A percentile compares a stretch with the other conserved stretches of the same genome.
Evolutionary conservation across 2,329 filamentous ascomycete genomes (phyloP).

Genomic region (Raffaelea arxii): DNA sequence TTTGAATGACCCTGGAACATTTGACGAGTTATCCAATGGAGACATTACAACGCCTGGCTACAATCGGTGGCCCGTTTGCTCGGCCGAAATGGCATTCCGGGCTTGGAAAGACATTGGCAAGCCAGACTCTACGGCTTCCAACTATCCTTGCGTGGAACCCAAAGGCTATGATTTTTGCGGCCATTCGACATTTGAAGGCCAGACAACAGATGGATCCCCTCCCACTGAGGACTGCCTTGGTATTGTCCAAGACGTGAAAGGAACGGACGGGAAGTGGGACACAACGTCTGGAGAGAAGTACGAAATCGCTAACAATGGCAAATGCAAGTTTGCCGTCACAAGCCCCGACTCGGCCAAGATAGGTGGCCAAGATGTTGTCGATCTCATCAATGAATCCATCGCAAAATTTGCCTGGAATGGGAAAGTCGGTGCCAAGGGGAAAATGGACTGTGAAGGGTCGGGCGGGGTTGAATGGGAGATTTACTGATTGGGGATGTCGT

Average conservation of each 20-base stretch:
- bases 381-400: neutral
- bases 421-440: neutral
- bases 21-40: neutral
- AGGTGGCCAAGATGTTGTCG: neutral
- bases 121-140: neutral
- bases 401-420: neutral
- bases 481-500: too few species aligned
- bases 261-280: neutral
- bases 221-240: neutral
- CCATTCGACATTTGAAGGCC: neutral
- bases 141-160: neutral
- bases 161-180: neutral
- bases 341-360: neutral
- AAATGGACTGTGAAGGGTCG: too few species aligned
- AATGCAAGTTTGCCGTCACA: neutral
- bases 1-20: neutral
- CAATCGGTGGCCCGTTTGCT: neutral
- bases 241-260: neutral
- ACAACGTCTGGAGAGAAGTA: neutral
- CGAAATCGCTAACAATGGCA: neutral
- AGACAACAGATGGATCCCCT: neutral
- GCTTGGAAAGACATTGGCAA: neutral
- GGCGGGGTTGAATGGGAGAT: too few species aligned
- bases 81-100: neutral
- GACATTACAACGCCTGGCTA: neutral